Percentiles rank a stretch among this genome's conserved stretches.
Conservation (phyloP, 2,329 filamentous ascomycete genomes). For the Botrytis hyacinthi region DNA sequence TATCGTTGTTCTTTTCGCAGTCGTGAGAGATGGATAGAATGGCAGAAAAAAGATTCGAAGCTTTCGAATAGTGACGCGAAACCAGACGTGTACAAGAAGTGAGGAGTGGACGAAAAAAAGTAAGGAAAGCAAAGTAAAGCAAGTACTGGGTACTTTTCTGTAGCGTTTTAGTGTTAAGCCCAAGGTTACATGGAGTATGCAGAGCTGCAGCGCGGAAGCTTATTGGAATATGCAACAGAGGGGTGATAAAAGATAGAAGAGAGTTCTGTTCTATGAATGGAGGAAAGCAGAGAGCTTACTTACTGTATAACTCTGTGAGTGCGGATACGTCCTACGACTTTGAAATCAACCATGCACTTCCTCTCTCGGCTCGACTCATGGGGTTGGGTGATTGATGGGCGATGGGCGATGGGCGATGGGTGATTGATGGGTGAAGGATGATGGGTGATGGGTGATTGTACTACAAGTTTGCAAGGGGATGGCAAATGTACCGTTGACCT, state of each 20-base stretch:
- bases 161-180: background rate
- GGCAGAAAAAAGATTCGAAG: background rate
- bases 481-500: background rate
- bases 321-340: constrained; percentile 1
- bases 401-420: background rate
- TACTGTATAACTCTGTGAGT: background rate
- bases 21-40: constrained; percentile 13
- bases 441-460: background rate
- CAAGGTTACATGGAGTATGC: background rate
- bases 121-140: background rate
- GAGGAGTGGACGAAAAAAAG: background rate
- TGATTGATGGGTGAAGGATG: background rate
- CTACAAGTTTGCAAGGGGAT: constrained; percentile 9
- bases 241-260: constrained; percentile 1
- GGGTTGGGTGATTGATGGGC: background rate
- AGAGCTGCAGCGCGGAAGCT: background rate
- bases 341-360: constrained; percentile 1
- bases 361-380: constrained; percentile 11
- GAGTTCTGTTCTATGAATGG: background rate
- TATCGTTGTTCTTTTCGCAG: constrained; percentile 2
- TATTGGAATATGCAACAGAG: background rate
- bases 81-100: background rate
- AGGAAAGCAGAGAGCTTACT: background rate
- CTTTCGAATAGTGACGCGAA: constrained; percentile 1
- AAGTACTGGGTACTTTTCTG: constrained; percentile 2